Evolutionary conservation across 345 rosid species (phyloP), one percentile per base, ranked within the genome.

Genomic region (Cardamine resedifolia): DNA sequence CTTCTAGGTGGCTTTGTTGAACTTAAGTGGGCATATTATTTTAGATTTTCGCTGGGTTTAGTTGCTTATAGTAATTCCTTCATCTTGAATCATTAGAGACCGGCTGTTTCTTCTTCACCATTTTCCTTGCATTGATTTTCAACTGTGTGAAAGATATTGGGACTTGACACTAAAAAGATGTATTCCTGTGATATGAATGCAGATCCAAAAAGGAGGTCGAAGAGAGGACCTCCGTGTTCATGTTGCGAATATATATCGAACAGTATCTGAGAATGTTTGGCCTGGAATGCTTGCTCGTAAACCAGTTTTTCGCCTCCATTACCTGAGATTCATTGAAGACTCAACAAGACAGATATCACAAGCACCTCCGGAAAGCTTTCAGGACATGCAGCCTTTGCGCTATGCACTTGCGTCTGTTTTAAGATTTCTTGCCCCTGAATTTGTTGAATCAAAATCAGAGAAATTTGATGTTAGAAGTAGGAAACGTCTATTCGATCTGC

Each of bases 201-300:
- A 95, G 97, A 84, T 84, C 80, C 98, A 90, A 73, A 95, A 87
- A 79, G 82, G 85, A 69, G 81, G 85, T 75, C 98, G 99, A 27
- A 91, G 96, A 51, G 99, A 95, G 76, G 99, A 95, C 73, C 92
- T 95, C 58, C 96, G 96, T 23, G 74, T 77, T 28, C 96, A 91
- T 75, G 83, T 92, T 47, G 96, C 98, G 45, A 95, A 85, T 79
- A 95, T 95, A 72, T 95, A 90, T 72, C 90, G 94, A 34, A 86
- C 87, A 55, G 89, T 95, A 71, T 88, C 99, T 66, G 99, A 95
- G 82, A 88, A 84, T 77, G 83, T 95, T 78, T 95, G 99, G 99
- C 99, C 98, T 69, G 94, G 98, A 67, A 82, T 86, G 91, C 81
- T 95, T 80, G 82, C 80, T 65, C 90, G 91, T 66, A 91, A 91